Percentiles rank a stretch among this genome's conserved stretches.
Evolutionary conservation across 768 basidiomycete species (phyloP).

Genomic region (Lactarius deliciosus): DNA sequence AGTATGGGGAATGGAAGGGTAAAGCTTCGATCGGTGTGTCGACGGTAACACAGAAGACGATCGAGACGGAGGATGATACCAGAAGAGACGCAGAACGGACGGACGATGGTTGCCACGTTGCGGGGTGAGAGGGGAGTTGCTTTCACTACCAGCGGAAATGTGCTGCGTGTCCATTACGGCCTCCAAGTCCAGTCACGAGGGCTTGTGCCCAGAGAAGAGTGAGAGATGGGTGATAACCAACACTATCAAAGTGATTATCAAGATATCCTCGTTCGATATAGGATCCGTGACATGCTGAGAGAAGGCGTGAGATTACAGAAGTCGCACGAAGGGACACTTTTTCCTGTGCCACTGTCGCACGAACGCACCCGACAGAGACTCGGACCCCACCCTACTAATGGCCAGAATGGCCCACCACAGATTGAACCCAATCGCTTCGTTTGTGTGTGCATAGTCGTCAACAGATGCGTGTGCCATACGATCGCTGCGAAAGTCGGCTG

Average conservation of each 20-base stretch:
- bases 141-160: background rate
- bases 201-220: too few relatives aligned
- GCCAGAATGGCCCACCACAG: background rate
- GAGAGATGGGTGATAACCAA: too few relatives aligned
- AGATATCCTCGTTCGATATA: too few relatives aligned
- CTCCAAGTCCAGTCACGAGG: too few relatives aligned
- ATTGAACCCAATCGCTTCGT: constrained; percentile 9
- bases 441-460: constrained; percentile 7
- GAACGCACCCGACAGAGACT: background rate
- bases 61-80: background rate
- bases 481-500: background rate
- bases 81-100: background rate
- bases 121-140: background rate
- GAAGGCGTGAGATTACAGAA: too few relatives aligned
- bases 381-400: background rate
- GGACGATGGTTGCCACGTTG: background rate
- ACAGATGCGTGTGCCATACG: constrained; percentile 1
- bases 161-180: too few relatives aligned
- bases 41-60: background rate
- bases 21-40: background rate
- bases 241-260: too few relatives aligned
- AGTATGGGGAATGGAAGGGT: background rate
- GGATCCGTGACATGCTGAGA: too few relatives aligned
- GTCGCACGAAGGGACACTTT: too few relatives aligned
- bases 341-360: too few relatives aligned